Conservation (phyloP, 2,329 filamentous ascomycete genomes). For the Lachnellula cervina region DNA sequence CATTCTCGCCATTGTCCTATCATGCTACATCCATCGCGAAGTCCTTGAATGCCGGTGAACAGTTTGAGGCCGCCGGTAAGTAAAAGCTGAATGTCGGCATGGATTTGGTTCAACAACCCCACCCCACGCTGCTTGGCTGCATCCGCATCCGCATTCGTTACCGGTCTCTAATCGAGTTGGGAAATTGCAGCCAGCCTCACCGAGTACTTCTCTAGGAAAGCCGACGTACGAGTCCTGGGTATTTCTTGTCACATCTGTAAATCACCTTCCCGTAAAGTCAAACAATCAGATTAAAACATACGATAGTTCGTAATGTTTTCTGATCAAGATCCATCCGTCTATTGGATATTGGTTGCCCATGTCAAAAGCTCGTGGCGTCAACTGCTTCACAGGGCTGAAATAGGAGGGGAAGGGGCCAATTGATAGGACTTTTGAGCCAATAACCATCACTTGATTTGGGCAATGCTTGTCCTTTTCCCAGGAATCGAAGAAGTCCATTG, state of each 20-base stretch:
- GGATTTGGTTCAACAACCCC: too few relatives aligned
- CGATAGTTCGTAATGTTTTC: background rate
- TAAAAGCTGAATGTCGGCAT: background rate
- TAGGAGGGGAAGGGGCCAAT: background rate
- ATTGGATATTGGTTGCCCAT: background rate
- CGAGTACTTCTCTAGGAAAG: conserved; percentile 9
- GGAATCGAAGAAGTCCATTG: too few relatives aligned
- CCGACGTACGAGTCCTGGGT: background rate
- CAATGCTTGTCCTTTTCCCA: background rate
- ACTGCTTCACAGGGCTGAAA: background rate
- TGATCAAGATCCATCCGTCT: background rate
- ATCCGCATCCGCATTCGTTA: background rate
- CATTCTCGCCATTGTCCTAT: background rate
- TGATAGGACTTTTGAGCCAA: background rate
- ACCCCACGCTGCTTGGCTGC: background rate
- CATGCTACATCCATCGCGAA: background rate
- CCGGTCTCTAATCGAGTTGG: background rate
- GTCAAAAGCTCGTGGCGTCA: background rate
- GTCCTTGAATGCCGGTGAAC: conserved; percentile 3
- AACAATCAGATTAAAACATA: background rate
- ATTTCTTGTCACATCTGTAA: background rate
- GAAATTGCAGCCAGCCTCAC: background rate
- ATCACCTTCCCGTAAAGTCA: background rate
- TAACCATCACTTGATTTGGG: background rate
- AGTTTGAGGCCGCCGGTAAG: background rate